Percentiles rank a stretch among this genome's conserved stretches.
phyloP scores from a whole-genome alignment of 2,329 filamentous ascomycete species.

The Zymoseptoria tritici region DNA sequence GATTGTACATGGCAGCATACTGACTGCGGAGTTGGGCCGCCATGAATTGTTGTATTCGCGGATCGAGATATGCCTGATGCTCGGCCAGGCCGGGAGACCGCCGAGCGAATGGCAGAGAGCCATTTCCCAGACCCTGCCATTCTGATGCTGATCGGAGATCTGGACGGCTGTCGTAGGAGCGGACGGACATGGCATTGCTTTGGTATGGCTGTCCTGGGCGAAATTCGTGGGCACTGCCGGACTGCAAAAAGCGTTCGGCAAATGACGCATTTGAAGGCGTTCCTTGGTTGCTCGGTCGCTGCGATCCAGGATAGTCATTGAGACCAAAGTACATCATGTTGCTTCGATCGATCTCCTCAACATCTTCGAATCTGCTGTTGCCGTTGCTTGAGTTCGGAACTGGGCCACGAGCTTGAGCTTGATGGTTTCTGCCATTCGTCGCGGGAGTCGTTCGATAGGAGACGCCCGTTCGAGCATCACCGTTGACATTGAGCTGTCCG shows the following conservation, averaged over 20 bases:
- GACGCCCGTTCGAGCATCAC: constrained; percentile 12
- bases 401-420: background rate
- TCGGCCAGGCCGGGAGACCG: constrained; percentile 25
- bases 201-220: constrained; percentile 24
- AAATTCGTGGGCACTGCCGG: constrained; percentile 12
- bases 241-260: constrained; percentile 15
- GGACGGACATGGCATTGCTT: constrained; percentile 34
- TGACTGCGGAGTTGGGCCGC: constrained; percentile 31
- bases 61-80: constrained; percentile 33
- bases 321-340: constrained; percentile 29
- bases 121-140: constrained; percentile 29
- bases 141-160: constrained; percentile 40
- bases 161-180: constrained; percentile 37
- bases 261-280: constrained; percentile 5
- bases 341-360: constrained; percentile 14
- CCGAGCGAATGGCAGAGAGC: constrained; percentile 5
- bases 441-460: constrained; percentile 7
- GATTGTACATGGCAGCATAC: constrained; percentile 25
- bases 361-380: constrained; percentile 8
- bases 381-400: background rate
- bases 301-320: constrained; percentile 27
- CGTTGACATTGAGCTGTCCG: constrained; percentile 18
- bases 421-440: constrained; percentile 5
- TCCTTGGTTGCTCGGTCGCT: constrained; percentile 13
- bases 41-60: constrained; percentile 31